Evolutionary conservation across 75 land plant species (phyloP).

Genomic region (Azolla pinnata): DNA sequence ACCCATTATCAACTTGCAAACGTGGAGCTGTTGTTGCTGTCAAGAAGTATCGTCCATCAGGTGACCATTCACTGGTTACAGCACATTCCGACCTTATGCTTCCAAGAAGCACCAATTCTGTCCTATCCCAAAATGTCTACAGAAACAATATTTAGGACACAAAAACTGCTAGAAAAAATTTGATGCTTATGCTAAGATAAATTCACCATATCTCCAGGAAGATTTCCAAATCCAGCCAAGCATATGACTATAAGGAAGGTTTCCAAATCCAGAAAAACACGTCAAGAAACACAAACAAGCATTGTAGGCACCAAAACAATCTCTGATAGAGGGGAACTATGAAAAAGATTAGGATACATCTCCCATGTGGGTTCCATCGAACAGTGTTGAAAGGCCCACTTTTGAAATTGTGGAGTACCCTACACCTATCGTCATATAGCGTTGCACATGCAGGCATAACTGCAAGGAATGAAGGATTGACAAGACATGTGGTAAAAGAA

Average conservation of each 20-base stretch:
- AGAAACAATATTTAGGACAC: background rate
- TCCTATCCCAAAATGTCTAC: constrained; percentile 88
- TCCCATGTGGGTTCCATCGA: constrained; percentile 95
- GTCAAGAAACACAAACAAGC: constrained; percentile 12
- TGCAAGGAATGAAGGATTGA: constrained; percentile 34
- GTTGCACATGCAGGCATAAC: constrained; percentile 97
- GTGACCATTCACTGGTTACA: constrained; percentile 98
- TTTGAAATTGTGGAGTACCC: constrained; percentile 76
- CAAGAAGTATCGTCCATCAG: constrained; percentile 88
- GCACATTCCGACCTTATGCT: constrained; percentile 77
- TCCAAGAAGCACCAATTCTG: constrained; percentile 51
- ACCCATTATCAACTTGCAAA: constrained; percentile 97
- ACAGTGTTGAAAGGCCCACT: constrained; percentile 92
- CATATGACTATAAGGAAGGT: constrained; percentile 55
- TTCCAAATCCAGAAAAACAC: too few relatives aligned
- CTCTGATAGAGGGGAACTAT: constrained; percentile 1
- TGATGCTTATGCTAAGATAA: background rate
- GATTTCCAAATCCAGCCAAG: constrained; percentile 93
- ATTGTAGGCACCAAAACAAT: background rate
- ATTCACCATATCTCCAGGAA: constrained; percentile 97
- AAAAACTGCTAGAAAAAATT: background rate
- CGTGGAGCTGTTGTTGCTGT: constrained; percentile 98
- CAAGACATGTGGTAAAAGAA: background rate
- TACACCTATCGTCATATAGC: constrained; percentile 81
- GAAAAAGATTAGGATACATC: constrained; percentile 73